Evolutionary conservation across 345 rosid genomes (phyloP).

Genomic region (Laguncularia racemosa): DNA sequence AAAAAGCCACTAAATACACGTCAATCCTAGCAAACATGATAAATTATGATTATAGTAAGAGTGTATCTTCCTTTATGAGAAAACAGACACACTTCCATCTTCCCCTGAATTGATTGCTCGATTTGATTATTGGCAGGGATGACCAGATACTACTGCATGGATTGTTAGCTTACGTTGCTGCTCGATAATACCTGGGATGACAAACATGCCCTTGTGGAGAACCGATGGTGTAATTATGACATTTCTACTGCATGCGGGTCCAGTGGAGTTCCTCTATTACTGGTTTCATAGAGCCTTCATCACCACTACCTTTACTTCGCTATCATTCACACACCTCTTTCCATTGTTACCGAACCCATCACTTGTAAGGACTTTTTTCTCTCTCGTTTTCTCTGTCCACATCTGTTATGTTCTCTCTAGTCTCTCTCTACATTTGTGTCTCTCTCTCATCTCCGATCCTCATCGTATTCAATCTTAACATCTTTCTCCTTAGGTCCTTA

Average conservation of each 20-base stretch:
- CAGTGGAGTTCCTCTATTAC: conserved; percentile 73
- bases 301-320: conserved; percentile 77
- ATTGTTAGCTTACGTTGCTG: conserved; percentile 28
- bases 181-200: conserved; percentile 11
- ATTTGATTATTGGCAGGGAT: conserved; percentile 41
- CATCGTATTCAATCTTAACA: too few species aligned
- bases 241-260: conserved; percentile 50
- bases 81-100: too few species aligned
- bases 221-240: conserved; percentile 42
- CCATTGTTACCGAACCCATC: conserved; percentile 78
- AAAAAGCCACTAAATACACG: too few species aligned
- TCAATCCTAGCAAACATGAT: too few species aligned
- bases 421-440: too few species aligned
- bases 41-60: too few species aligned
- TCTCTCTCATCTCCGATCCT: too few species aligned
- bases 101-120: too few species aligned
- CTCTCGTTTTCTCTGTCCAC: not conserved
- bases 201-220: conserved; percentile 53
- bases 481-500: too few species aligned
- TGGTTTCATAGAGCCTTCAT: conserved; percentile 77
- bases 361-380: conserved; percentile 29
- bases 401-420: too few species aligned
- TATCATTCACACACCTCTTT: conserved; percentile 94
- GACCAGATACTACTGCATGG: conserved; percentile 64
- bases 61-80: too few species aligned